Conservation (phyloP, 768 basidiomycete genomes). For the Termitomyces heimii region DNA sequence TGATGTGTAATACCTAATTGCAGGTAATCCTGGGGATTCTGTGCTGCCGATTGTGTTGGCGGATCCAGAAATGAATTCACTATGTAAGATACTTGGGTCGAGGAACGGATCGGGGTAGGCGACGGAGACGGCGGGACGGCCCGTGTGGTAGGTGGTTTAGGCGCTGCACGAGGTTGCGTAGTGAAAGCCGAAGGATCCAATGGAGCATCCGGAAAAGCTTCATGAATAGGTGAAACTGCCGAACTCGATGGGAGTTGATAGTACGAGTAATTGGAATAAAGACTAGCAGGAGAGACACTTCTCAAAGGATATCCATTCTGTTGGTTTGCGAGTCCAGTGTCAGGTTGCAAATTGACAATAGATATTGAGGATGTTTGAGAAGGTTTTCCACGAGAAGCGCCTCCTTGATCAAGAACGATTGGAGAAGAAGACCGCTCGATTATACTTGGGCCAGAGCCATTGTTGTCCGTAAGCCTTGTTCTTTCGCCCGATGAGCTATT, state of each 20-base stretch:
- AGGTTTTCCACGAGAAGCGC: background rate
- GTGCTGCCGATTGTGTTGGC: conserved; percentile 2
- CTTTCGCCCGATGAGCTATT: background rate
- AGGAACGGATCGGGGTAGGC: conserved; percentile 5
- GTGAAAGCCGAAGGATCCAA: conserved; percentile 13
- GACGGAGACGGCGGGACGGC: conserved; percentile 9
- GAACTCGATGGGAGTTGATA: conserved; percentile 53
- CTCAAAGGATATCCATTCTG: conserved; percentile 27
- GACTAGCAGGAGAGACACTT: conserved; percentile 27
- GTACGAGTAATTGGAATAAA: conserved; percentile 66
- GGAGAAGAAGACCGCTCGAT: background rate
- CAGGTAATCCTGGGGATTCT: conserved; percentile 61
- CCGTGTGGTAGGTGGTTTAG: background rate
- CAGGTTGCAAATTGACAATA: conserved; percentile 4
- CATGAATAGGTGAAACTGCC: conserved; percentile 37
- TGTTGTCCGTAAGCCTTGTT: background rate
- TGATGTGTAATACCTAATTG: conserved; percentile 76
- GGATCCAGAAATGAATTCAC: background rate
- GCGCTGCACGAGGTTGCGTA: conserved; percentile 7
- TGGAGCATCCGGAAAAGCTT: conserved; percentile 14
- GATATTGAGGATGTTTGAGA: conserved; percentile 1
- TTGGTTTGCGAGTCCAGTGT: background rate
- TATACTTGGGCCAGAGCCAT: background rate
- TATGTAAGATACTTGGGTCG: background rate
- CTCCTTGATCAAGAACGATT: background rate